phyloP scores from a whole-genome alignment of 768 basidiomycete genomes.

The Cyathus striatus region DNA sequence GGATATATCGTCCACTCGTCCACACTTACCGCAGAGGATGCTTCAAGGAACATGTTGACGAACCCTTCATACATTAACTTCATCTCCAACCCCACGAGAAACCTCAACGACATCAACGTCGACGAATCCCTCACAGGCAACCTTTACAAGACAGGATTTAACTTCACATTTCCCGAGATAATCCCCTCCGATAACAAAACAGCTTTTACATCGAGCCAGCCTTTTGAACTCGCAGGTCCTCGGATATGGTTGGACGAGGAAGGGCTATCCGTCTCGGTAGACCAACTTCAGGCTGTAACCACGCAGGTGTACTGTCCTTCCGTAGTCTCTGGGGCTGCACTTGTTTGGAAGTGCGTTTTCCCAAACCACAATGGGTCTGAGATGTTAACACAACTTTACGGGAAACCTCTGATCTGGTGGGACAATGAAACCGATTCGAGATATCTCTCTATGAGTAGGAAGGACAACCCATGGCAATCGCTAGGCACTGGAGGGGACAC shows the following conservation, averaged over 20 bases:
- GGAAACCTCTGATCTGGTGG: constrained; percentile 10
- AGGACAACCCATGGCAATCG: constrained; percentile 12
- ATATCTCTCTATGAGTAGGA: constrained; percentile 5
- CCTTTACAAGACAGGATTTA: constrained; percentile 10
- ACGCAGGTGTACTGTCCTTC: not conserved
- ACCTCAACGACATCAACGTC: constrained; percentile 8
- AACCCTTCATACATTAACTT: constrained; percentile 9
- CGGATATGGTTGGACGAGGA: constrained; percentile 14
- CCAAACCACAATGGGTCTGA: constrained; percentile 4
- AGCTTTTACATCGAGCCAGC: constrained; percentile 3
- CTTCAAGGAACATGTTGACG: constrained; percentile 6
- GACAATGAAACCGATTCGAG: constrained; percentile 9
- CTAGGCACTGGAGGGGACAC: constrained; percentile 9
- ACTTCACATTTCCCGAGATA: constrained; percentile 12
- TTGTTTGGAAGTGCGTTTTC: constrained; percentile 7
- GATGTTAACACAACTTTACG: constrained; percentile 5
- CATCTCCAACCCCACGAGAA: constrained; percentile 7
- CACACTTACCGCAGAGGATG: not conserved
- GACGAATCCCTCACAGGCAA: constrained; percentile 9
- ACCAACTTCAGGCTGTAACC: constrained; percentile 5
- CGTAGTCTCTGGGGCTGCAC: not conserved
- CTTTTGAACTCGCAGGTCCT: constrained; percentile 3
- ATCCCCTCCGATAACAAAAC: not conserved
- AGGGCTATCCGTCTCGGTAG: constrained; percentile 11
- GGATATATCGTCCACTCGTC: constrained; percentile 10